phyloP scores from a whole-genome alignment of 148 eudicot genomes.

The Salicornia ramosissima region DNA sequence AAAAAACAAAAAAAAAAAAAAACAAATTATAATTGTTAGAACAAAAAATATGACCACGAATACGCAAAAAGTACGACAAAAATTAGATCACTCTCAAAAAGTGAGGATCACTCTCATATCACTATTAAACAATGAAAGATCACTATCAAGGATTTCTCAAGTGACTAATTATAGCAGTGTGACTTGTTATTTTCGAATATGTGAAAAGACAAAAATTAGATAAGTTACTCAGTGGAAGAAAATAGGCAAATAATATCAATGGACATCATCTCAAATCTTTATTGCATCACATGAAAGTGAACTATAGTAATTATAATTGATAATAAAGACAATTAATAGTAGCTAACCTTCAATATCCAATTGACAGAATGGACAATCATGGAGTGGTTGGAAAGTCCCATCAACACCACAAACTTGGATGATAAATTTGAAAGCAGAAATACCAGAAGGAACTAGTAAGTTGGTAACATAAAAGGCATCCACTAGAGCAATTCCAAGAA shows the following conservation, averaged over 20 bases:
- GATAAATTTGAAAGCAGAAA: slow-evolving; percentile 50
- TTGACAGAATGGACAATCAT: slow-evolving; percentile 54
- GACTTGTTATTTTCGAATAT: background rate
- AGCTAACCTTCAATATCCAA: slow-evolving; percentile 51
- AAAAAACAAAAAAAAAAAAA: too few species aligned
- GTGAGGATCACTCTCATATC: too few species aligned
- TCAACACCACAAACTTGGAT: slow-evolving; percentile 56
- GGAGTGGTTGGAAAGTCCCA: slow-evolving; percentile 59
- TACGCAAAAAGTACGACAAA: too few species aligned
- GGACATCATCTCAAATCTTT: slow-evolving; percentile 21
- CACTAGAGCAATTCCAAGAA: slow-evolving; percentile 74
- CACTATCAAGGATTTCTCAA: background rate
- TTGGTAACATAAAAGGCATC: slow-evolving; percentile 66
- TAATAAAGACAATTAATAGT: slow-evolving; percentile 13
- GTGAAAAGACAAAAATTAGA: slow-evolving; percentile 3
- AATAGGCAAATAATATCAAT: slow-evolving; percentile 5
- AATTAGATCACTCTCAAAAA: too few species aligned
- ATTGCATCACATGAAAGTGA: slow-evolving; percentile 7
- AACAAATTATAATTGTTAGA: too few species aligned
- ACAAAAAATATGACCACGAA: too few species aligned
- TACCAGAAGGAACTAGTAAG: slow-evolving; percentile 47
- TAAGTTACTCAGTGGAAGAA: background rate
- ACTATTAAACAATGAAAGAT: too few species aligned
- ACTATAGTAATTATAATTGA: background rate
- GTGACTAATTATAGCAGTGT: background rate